phyloP scores from a whole-genome alignment of 345 rosid species.

The Eucalyptus microcorys region DNA sequence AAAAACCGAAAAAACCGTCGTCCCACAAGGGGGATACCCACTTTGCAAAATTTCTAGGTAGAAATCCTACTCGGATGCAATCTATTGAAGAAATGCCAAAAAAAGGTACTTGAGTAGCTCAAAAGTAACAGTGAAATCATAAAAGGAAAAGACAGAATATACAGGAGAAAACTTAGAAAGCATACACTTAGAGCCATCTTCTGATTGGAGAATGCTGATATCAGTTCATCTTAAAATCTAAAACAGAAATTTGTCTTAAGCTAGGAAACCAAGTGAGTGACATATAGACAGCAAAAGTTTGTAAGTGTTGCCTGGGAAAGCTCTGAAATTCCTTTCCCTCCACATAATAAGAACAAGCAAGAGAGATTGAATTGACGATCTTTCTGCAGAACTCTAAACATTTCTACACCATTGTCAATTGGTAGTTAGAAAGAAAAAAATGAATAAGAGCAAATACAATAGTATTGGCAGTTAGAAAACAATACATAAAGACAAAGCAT shows the following conservation, averaged over 20 bases:
- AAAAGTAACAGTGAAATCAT: neutral
- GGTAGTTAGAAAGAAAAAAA: neutral
- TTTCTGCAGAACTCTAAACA: neutral
- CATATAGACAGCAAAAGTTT: neutral
- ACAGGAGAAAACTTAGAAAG: neutral
- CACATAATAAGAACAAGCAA: neutral
- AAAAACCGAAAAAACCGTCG: slow-evolving; percentile 52
- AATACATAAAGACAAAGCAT: neutral
- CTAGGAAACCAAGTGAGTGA: neutral
- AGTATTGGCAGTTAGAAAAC: neutral
- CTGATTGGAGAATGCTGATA: neutral
- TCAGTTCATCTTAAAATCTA: neutral
- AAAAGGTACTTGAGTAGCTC: neutral
- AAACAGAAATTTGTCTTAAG: neutral
- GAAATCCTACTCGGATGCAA: slow-evolving; percentile 69
- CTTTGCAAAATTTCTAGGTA: slow-evolving; percentile 64
- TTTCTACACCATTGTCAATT: neutral
- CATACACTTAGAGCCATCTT: neutral
- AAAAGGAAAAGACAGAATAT: neutral
- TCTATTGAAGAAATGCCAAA: slow-evolving; percentile 12
- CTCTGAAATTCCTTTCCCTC: neutral
- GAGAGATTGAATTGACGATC: neutral
- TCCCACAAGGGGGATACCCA: slow-evolving; percentile 98
- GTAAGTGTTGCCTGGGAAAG: neutral
- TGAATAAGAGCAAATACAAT: neutral